A percentile compares a stretch with the other conserved stretches of the same genome.
Evolutionary conservation across 1,284 basidiomycete species (phyloP).

Genomic region (Agaricales sp.): DNA sequence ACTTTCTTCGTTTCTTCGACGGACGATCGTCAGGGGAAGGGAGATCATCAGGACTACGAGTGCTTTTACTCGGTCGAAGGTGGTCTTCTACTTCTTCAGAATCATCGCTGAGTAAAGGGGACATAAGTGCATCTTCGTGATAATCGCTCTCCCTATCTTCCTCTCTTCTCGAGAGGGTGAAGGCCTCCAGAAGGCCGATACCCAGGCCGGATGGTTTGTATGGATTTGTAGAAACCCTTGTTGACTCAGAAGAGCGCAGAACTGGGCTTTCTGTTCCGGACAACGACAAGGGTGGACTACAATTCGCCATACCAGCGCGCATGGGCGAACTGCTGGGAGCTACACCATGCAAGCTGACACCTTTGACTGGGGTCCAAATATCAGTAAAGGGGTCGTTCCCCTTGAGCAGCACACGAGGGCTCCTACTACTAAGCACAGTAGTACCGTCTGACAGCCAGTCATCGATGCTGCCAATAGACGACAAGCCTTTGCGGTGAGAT

Average conservation of each 20-base stretch:
- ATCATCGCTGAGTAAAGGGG: background rate
- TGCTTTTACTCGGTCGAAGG: background rate
- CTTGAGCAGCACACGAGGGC: background rate
- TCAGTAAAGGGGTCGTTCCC: slow-evolving; percentile 24
- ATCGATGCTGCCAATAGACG: slow-evolving; percentile 12
- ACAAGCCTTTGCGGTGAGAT: background rate
- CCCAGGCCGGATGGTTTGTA: slow-evolving; percentile 33
- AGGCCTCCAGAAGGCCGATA: slow-evolving; percentile 46
- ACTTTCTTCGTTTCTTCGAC: background rate
- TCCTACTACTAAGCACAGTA: background rate
- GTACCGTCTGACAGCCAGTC: slow-evolving; percentile 37
- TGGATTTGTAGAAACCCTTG: slow-evolving; percentile 27
- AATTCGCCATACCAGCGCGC: slow-evolving; percentile 11
- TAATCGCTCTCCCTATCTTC: slow-evolving; percentile 18
- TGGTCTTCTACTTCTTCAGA: background rate
- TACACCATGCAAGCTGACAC: background rate
- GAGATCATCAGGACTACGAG: background rate
- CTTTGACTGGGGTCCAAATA: slow-evolving; percentile 18
- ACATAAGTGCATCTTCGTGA: slow-evolving; percentile 12
- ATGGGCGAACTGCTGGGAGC: background rate
- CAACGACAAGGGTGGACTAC: slow-evolving; percentile 25
- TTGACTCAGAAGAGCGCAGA: slow-evolving; percentile 15
- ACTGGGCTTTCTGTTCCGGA: slow-evolving; percentile 50
- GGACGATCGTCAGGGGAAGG: background rate
- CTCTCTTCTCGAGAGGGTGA: slow-evolving; percentile 20